Evolutionary conservation across 352 stramenopile genomes (phyloP).

Genomic region (Globisporangium recalcitrans): DNA sequence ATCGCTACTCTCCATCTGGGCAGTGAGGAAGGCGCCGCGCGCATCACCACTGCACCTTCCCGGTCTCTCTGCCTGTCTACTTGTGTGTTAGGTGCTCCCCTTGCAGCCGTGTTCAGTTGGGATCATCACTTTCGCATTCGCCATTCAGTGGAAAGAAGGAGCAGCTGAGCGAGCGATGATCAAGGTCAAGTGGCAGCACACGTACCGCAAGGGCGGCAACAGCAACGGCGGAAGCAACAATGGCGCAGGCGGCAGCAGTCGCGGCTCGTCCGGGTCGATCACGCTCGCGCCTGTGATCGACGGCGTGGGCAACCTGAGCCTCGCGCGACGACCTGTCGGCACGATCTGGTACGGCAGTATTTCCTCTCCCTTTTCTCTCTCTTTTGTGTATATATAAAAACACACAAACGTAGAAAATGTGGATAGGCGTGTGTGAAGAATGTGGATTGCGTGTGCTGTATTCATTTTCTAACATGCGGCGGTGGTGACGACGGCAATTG

Average conservation of each 20-base stretch:
- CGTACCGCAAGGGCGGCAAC: slow-evolving; percentile 17
- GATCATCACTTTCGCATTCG: slow-evolving; percentile 2
- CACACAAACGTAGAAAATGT: neutral
- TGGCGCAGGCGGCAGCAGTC: slow-evolving; percentile 4
- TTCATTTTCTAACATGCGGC: neutral
- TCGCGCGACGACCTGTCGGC: slow-evolving; percentile 9
- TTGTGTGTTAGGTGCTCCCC: neutral
- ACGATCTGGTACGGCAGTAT: slow-evolving; percentile 11
- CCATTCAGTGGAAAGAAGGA: neutral
- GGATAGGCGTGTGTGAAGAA: neutral
- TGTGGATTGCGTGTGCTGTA: neutral
- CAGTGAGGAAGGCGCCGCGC: neutral
- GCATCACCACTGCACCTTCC: neutral
- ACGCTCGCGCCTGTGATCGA: slow-evolving; percentile 38
- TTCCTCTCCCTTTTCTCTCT: slow-evolving; percentile 8
- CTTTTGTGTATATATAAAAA: too few relatives aligned
- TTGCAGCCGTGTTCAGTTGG: neutral
- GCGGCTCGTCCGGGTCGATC: slow-evolving; percentile 14
- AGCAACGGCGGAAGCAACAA: neutral
- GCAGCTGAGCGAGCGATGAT: slow-evolving; percentile 39
- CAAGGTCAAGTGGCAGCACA: slow-evolving; percentile 68
- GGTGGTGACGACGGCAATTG: neutral
- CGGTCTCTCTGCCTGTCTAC: neutral
- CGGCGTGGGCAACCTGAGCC: slow-evolving; percentile 26
- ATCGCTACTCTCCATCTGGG: neutral